phyloP scores from a whole-genome alignment of 1,139 yeast species.

The Yarrowia galli region DNA sequence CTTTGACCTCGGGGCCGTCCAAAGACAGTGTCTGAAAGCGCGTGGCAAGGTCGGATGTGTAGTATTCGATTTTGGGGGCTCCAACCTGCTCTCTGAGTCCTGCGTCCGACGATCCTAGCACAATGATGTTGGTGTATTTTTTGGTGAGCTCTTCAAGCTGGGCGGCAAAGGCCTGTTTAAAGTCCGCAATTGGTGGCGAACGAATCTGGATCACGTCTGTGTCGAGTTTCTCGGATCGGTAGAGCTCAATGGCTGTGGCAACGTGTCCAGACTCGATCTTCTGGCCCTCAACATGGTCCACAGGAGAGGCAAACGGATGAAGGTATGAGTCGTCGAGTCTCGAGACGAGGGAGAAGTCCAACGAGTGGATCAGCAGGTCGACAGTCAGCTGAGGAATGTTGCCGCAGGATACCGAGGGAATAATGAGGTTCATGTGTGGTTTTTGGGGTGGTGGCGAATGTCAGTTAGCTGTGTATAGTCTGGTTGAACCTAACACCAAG shows the following conservation, averaged over 20 bases:
- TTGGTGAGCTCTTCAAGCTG: slow-evolving; percentile 61
- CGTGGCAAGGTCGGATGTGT: slow-evolving; percentile 41
- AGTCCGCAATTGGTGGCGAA: slow-evolving; percentile 80
- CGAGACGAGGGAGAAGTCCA: slow-evolving; percentile 60
- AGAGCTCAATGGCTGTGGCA: slow-evolving; percentile 53
- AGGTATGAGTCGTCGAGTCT: slow-evolving; percentile 65
- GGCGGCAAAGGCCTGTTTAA: slow-evolving; percentile 61
- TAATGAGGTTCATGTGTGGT: slow-evolving; percentile 52
- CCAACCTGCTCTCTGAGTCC: slow-evolving; percentile 45
- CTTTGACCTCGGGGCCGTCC: slow-evolving; percentile 34
- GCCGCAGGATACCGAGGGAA: slow-evolving; percentile 87
- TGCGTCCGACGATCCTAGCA: slow-evolving; percentile 78
- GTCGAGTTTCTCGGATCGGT: slow-evolving; percentile 55
- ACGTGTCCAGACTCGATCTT: background rate
- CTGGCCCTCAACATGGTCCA: slow-evolving; percentile 54
- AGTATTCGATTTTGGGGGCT: slow-evolving; percentile 40
- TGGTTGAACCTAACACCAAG: too few species aligned
- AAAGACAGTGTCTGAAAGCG: slow-evolving; percentile 44
- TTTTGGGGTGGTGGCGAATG: slow-evolving; percentile 1
- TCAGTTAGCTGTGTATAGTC: background rate
- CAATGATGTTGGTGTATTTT: slow-evolving; percentile 54
- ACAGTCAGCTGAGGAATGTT: slow-evolving; percentile 86
- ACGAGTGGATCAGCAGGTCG: slow-evolving; percentile 75
- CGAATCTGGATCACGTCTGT: slow-evolving; percentile 70
- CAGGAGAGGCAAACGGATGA: slow-evolving; percentile 86